Evolutionary conservation across 2,329 filamentous ascomycete species (phyloP).

Genomic region (Colletotrichum sp.): DNA sequence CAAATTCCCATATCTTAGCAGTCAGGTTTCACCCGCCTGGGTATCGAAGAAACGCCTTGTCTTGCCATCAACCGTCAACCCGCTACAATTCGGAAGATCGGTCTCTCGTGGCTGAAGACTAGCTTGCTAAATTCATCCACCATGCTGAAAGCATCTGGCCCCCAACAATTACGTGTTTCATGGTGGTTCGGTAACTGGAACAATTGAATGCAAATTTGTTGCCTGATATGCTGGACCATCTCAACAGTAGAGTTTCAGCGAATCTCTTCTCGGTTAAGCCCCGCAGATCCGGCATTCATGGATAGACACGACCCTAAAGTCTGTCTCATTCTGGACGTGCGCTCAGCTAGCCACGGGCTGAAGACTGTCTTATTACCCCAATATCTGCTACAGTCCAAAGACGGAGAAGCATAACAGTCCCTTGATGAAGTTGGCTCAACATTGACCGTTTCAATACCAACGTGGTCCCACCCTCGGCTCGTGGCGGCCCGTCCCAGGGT

Average conservation of each 20-base stretch:
- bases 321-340: background rate
- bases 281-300: background rate
- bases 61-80: background rate
- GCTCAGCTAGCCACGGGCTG: background rate
- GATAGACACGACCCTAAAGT: background rate
- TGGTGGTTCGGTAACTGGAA: background rate
- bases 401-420: background rate
- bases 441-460: background rate
- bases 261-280: accelerated
- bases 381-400: background rate
- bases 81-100: accelerated
- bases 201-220: background rate
- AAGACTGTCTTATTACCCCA: background rate
- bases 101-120: background rate
- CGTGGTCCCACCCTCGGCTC: background rate
- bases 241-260: background rate
- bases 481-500: background rate
- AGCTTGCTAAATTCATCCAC: background rate
- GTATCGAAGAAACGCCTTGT: background rate
- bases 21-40: background rate
- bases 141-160: background rate
- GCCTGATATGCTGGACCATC: accelerated
- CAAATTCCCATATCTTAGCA: background rate
- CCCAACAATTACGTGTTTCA: background rate
- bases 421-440: background rate